Evolutionary conservation across 345 rosid species (phyloP).

Genomic region (Pugionium dolabratum): DNA sequence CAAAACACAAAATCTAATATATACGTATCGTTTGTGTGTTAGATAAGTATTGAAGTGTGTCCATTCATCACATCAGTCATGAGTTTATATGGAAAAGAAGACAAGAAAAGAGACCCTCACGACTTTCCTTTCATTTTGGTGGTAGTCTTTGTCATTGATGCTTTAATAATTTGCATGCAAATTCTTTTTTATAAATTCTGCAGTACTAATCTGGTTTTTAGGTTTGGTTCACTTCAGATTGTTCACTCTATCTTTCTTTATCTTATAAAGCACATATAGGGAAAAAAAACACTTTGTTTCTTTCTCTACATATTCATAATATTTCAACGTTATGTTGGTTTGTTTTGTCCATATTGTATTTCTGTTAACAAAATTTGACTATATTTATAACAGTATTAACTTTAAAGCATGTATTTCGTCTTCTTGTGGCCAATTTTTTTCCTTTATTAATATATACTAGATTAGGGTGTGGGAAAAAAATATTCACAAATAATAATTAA

Average conservation of each 20-base stretch:
- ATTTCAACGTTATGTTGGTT: not conserved
- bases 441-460: too few relatives aligned
- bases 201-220: not conserved
- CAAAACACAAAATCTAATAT: slow-evolving; percentile 3
- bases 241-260: too few relatives aligned
- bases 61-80: slow-evolving; percentile 18
- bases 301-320: not conserved
- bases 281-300: not conserved
- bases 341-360: too few relatives aligned
- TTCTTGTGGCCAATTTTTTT: too few relatives aligned
- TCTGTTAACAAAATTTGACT: not conserved
- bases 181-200: not conserved
- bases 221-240: not conserved
- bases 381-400: too few relatives aligned
- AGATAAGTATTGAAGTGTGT: slow-evolving; percentile 11
- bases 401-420: too few relatives aligned
- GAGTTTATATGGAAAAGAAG: not conserved
- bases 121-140: slow-evolving; percentile 27
- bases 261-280: not conserved
- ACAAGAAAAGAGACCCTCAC: slow-evolving; percentile 30
- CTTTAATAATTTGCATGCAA: slow-evolving; percentile 21
- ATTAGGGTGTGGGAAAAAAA: too few relatives aligned
- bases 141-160: slow-evolving; percentile 33
- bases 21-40: not conserved
- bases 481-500: too few relatives aligned